phyloP scores from a whole-genome alignment of 805 yeast genomes.

The Kodamaea laetipori region DNA sequence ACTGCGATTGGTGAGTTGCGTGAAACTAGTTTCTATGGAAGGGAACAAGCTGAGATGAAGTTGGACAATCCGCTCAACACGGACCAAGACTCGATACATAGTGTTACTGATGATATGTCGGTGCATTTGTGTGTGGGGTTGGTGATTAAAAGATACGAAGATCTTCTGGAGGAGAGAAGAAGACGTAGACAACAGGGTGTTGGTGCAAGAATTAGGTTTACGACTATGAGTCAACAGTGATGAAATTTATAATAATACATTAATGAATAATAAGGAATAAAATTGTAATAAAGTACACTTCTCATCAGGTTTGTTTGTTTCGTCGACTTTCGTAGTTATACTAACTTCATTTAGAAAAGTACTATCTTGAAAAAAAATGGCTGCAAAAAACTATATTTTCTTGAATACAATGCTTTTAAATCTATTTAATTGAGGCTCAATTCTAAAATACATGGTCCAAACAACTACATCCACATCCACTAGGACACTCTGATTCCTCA shows the following conservation, averaged over 20 bases:
- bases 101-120: slow-evolving; percentile 8
- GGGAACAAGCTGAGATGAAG: slow-evolving; percentile 3
- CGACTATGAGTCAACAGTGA: no score
- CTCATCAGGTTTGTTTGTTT: no score
- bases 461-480: slow-evolving; percentile 86
- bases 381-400: no score
- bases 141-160: slow-evolving; percentile 12
- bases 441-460: slow-evolving; percentile 28
- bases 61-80: slow-evolving; percentile 2
- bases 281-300: no score
- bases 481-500: slow-evolving; percentile 59
- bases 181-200: not conserved
- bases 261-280: not conserved
- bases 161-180: slow-evolving; percentile 9
- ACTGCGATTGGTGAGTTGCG: slow-evolving; percentile 11
- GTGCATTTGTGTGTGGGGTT: slow-evolving; percentile 12
- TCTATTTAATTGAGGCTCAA: no score
- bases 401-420: no score
- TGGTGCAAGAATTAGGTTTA: not conserved
- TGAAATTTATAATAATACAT: not conserved
- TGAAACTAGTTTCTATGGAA: slow-evolving; percentile 7
- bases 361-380: no score
- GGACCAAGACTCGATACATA: slow-evolving; percentile 4
- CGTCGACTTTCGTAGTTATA: no score
- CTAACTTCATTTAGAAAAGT: no score